phyloP scores from a whole-genome alignment of 1,139 yeast genomes.

The Geotrichum citri-aurantii region DNA sequence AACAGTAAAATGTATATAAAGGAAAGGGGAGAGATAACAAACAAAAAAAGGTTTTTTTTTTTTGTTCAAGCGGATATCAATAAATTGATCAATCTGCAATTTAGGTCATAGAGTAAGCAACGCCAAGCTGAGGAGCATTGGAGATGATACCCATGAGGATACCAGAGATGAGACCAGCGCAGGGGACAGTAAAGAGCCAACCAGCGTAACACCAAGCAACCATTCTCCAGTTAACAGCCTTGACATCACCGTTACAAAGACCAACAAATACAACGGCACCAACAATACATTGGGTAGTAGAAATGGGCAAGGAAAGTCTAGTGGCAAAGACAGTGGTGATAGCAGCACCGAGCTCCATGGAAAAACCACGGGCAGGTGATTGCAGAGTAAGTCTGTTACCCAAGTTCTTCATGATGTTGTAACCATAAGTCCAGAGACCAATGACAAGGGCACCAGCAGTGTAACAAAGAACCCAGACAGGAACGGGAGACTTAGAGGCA shows the following conservation, averaged over 20 bases:
- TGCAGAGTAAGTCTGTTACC: conserved; percentile 73
- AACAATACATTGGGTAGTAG: conserved; percentile 76
- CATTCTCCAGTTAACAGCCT: conserved; percentile 74
- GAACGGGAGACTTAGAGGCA: conserved; percentile 51
- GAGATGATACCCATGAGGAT: conserved; percentile 57
- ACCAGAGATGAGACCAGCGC: conserved; percentile 71
- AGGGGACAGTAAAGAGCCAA: conserved; percentile 68
- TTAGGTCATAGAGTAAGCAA: conserved; percentile 19
- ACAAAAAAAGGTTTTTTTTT: no score
- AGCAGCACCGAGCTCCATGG: conserved; percentile 76
- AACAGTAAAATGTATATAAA: no score
- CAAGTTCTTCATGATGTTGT: conserved; percentile 61
- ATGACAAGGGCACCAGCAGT: conserved; percentile 63
- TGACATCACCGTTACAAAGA: conserved; percentile 57
- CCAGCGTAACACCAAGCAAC: conserved; percentile 66
- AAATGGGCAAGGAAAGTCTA: conserved; percentile 62
- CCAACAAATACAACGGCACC: conserved; percentile 79
- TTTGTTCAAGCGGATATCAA: no score
- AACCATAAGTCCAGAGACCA: conserved; percentile 71
- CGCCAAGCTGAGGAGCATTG: conserved; percentile 57
- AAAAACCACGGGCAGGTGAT: conserved; percentile 76
- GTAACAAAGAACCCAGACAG: conserved; percentile 65
- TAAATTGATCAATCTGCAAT: background rate
- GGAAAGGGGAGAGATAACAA: no score
- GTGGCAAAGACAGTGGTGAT: conserved; percentile 72